A percentile compares a stretch with the other conserved stretches of the same genome.
These are phyloP conservation scores for Alternaria panax DNA, from an alignment of 2,329 filamentous ascomycete genomes.

Conservation along the genomic window DNA sequence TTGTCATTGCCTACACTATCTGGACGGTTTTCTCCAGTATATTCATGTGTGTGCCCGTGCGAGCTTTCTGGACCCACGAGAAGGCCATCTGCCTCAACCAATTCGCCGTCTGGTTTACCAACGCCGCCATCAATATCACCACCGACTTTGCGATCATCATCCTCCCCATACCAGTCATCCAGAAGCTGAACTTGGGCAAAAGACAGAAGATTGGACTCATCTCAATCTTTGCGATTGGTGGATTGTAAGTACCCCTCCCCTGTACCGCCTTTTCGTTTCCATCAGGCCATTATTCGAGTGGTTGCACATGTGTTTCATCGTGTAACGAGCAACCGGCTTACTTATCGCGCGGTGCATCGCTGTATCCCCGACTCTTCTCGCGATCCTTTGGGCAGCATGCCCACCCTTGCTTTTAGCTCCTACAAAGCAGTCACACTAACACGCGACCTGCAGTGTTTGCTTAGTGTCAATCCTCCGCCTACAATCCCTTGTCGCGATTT, in stretches of 20 bases:
- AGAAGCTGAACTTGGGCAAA: constrained; percentile 43
- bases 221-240: constrained; percentile 50
- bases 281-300: constrained; percentile 1
- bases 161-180: constrained; percentile 46
- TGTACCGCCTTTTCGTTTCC: neutral
- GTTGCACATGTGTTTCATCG: constrained; percentile 12
- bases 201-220: constrained; percentile 48
- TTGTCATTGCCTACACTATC: constrained; percentile 38
- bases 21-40: constrained; percentile 45
- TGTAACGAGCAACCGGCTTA: neutral
- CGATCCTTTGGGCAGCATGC: neutral
- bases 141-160: constrained; percentile 46
- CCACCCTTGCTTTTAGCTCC: neutral
- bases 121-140: constrained; percentile 38
- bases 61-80: constrained; percentile 45
- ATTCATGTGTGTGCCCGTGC: constrained; percentile 43
- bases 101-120: constrained; percentile 40
- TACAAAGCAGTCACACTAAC: constrained; percentile 10
- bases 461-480: constrained; percentile 46
- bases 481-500: constrained; percentile 43
- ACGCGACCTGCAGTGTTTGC: constrained; percentile 35
- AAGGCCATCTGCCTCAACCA: constrained; percentile 42
- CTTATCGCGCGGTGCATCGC: neutral
- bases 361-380: neutral
- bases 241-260: constrained; percentile 45